Conservation (phyloP, 306 rosid genomes). For the Purshia tridentata region DNA sequence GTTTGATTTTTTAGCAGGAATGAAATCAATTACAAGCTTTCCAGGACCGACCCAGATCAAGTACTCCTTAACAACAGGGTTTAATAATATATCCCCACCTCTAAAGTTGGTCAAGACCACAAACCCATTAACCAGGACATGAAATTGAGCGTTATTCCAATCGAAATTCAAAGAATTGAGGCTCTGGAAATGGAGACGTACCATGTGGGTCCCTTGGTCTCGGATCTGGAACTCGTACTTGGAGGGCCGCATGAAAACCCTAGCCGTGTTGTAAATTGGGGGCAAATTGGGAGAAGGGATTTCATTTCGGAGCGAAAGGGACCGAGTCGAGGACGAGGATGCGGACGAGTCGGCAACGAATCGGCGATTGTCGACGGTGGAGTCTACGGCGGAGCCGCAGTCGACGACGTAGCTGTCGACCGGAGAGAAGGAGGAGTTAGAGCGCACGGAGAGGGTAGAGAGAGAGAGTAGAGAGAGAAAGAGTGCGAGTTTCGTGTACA, state of each 20-base stretch:
- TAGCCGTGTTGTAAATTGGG: slow-evolving; percentile 59
- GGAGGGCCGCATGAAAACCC: slow-evolving; percentile 62
- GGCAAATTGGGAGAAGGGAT: slow-evolving; percentile 35
- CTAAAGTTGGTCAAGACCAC: slow-evolving; percentile 51
- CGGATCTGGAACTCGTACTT: slow-evolving; percentile 56
- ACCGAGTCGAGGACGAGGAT: slow-evolving; percentile 25
- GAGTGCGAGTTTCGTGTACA: slow-evolving; percentile 4
- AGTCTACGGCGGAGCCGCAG: slow-evolving; percentile 58
- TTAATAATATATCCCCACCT: slow-evolving; percentile 1
- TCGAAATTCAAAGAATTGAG: slow-evolving; percentile 46
- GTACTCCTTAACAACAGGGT: slow-evolving; percentile 55
- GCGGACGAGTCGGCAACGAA: slow-evolving; percentile 53
- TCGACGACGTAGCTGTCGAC: slow-evolving; percentile 78
- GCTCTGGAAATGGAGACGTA: slow-evolving; percentile 74
- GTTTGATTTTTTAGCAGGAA: slow-evolving; percentile 48
- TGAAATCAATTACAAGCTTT: slow-evolving; percentile 52
- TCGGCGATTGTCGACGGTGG: slow-evolving; percentile 54
- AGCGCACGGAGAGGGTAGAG: slow-evolving; percentile 23
- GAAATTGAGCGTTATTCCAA: slow-evolving; percentile 52
- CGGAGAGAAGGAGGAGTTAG: slow-evolving; percentile 62
- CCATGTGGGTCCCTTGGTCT: slow-evolving; percentile 69
- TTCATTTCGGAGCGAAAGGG: slow-evolving; percentile 42
- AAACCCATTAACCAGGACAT: slow-evolving; percentile 55
- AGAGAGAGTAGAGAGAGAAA: slow-evolving; percentile 37
- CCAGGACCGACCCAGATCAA: slow-evolving; percentile 51